Conservation (phyloP, 352 stramenopile genomes). For the Bremia lactucae region DNA sequence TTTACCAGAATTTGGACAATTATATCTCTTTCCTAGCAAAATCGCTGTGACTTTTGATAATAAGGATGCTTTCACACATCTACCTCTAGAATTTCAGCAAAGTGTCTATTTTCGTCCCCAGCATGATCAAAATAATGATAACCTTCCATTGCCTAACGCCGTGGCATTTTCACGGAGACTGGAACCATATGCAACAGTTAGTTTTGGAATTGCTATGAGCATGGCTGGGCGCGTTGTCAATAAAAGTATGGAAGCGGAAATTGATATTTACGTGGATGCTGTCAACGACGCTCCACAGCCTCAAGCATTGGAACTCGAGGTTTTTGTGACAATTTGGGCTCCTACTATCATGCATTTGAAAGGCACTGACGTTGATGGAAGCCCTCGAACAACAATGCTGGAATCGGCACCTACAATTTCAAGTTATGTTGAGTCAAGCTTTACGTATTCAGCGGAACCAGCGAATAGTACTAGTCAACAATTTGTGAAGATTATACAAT, state of each 20-base stretch:
- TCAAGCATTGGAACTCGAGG: constrained; percentile 5
- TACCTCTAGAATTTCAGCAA: constrained; percentile 38
- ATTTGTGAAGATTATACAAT: constrained; percentile 27
- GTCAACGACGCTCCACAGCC: constrained; percentile 35
- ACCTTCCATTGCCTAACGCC: constrained; percentile 25
- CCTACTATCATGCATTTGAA: constrained; percentile 27
- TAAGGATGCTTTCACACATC: constrained; percentile 25
- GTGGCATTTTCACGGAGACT: constrained; percentile 28
- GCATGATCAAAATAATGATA: constrained; percentile 35
- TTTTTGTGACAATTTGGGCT: constrained; percentile 12
- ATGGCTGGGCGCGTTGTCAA: constrained; percentile 21
- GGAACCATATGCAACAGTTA: constrained; percentile 25
- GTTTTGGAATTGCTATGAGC: constrained; percentile 25
- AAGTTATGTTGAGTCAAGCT: constrained; percentile 9
- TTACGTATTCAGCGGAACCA: constrained; percentile 10
- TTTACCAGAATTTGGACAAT: constrained; percentile 35
- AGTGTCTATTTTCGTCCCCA: constrained; percentile 40
- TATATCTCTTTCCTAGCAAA: constrained; percentile 45
- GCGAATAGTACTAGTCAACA: constrained; percentile 4
- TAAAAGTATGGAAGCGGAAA: constrained; percentile 14
- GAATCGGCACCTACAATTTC: background rate
- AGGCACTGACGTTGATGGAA: constrained; percentile 31
- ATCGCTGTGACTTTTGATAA: constrained; percentile 26
- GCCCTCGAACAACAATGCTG: background rate
- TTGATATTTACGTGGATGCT: constrained; percentile 49